Conservation (phyloP, 306 rosid species). For the Cicer judaicum region DNA sequence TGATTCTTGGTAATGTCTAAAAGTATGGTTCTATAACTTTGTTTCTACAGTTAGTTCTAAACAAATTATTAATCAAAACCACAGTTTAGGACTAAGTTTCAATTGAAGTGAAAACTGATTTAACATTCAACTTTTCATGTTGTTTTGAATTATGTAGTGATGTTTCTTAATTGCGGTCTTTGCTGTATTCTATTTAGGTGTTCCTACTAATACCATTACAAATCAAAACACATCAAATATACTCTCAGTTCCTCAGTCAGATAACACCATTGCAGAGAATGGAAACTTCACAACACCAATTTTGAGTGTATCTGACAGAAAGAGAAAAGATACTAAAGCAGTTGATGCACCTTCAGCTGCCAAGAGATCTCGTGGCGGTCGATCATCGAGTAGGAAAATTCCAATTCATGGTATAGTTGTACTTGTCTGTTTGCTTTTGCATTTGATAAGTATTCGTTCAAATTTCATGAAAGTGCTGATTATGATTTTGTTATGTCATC, state of each 20-base stretch:
- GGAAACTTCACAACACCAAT: slow-evolving; percentile 53
- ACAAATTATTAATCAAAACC: neutral
- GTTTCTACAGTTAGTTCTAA: no score
- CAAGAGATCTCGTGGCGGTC: slow-evolving; percentile 58
- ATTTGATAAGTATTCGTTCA: slow-evolving; percentile 25
- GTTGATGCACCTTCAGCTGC: slow-evolving; percentile 52
- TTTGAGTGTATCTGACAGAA: slow-evolving; percentile 44
- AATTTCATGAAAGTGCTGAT: neutral
- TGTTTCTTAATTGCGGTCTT: no score
- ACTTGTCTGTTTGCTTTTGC: slow-evolving; percentile 4
- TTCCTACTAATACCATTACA: slow-evolving; percentile 37
- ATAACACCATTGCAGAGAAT: slow-evolving; percentile 48
- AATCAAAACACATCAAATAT: slow-evolving; percentile 41
- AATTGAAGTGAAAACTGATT: slow-evolving; percentile 1
- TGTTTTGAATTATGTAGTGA: no score
- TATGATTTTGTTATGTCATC: neutral
- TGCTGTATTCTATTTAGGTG: slow-evolving; percentile 35
- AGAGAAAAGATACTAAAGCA: slow-evolving; percentile 57
- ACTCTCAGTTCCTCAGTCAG: slow-evolving; percentile 53
- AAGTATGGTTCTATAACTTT: no score
- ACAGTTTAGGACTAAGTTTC: neutral
- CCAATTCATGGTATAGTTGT: slow-evolving; percentile 50
- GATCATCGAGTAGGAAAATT: slow-evolving; percentile 43
- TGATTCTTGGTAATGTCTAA: no score
- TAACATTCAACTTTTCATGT: neutral